Evolutionary conservation across 2,329 filamentous ascomycete species (phyloP), one percentile per base, ranked within the genome.

Genomic region (Epichloe baconii): DNA sequence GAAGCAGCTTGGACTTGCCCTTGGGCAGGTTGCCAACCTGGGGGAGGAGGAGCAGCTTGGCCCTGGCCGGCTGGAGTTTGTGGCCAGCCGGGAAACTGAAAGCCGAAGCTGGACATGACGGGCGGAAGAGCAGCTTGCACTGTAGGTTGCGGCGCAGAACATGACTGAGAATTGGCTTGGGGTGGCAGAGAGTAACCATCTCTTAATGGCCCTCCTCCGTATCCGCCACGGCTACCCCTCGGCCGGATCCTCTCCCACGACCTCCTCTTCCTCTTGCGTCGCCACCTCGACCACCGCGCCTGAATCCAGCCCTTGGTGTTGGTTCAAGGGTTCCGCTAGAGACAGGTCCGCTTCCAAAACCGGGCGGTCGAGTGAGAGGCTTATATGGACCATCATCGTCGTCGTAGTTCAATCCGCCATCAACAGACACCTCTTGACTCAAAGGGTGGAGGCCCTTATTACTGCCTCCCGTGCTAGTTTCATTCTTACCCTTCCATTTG

Each of bases 371-470:
- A 19, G 82, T 67, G 17, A 91, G 72, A 5, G 85, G 84, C 55
- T 80, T 84, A 64, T 91, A 91, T 0, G 80, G 79, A 0, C 82
- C 82, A 53, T 84, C 80, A 2, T 83, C 77, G 31, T 77, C 76
- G 51, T 88, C 83, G 57, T 87, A 87, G 60, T 78, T 80, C 41
- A 86, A 69, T 36, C 74, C 75, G n/a, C 65, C 66, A 52, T 68
- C 63, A 48, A 64, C 55, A 41, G 63, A 62, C 52, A 63, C 54
- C 54, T 74, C 69, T 52, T 71, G 68, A 38, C 68, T 64, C 46
- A 71, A 52, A 10, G 69, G 66, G 53, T 71, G 69, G 31, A 69
- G 65, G 50, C 68, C 62, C 57, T 65, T 61, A 54, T 62, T 59
- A 54, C 62, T 62, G 23, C 57, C 63, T 53, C 62, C 53, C 46